Evolutionary conservation across 2,329 filamentous ascomycete species (phyloP).

Genomic region (Penicillium sumatraense): DNA sequence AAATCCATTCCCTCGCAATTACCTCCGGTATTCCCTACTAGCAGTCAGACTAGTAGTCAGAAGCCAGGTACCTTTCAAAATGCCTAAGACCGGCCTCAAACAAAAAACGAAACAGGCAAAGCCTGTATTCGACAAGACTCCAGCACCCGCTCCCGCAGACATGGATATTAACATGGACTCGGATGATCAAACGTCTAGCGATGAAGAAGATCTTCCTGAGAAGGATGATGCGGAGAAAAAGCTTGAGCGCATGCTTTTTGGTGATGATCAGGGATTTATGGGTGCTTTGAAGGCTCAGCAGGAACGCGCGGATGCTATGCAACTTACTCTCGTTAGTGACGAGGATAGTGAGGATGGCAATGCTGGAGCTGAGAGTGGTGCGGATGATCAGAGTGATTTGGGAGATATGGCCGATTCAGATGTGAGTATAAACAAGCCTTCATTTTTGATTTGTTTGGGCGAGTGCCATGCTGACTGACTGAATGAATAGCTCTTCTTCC

Average conservation of each 20-base stretch:
- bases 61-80: constrained; percentile 24
- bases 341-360: constrained; percentile 34
- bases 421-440: constrained; percentile 54
- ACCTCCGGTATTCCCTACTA: too few relatives aligned
- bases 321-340: constrained; percentile 39
- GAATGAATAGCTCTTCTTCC: constrained; percentile 69
- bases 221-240: constrained; percentile 85
- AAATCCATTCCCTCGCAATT: too few relatives aligned
- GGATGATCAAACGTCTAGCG: constrained; percentile 28
- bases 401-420: constrained; percentile 76
- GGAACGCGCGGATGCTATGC: constrained; percentile 44
- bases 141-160: constrained; percentile 23
- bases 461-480: not conserved
- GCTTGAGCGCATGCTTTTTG: constrained; percentile 86
- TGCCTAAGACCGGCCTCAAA: constrained; percentile 35
- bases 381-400: constrained; percentile 52
- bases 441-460: too few relatives aligned
- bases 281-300: constrained; percentile 69
- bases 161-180: constrained; percentile 32
- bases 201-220: constrained; percentile 50
- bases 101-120: constrained; percentile 33
- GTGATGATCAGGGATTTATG: constrained; percentile 81
- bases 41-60: too few relatives aligned
- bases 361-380: constrained; percentile 48
- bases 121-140: constrained; percentile 29